Base-by-base conservation (phyloP, 2,329 filamentous ascomycete genomes). In the Arthrobotrys iridis region DNA sequence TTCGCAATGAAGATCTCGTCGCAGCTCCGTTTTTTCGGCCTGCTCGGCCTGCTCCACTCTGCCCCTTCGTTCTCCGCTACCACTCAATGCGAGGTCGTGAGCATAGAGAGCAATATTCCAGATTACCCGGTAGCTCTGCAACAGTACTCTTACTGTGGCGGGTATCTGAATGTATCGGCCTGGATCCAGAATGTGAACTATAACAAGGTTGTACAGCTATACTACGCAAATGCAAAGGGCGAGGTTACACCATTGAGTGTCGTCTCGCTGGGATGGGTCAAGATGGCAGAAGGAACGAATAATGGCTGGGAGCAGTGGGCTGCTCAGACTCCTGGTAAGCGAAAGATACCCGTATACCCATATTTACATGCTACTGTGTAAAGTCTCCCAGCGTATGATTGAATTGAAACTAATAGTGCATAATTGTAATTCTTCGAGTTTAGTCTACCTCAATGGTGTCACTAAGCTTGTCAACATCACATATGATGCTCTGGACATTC, bases 251-350 rank as follows among this genome's bases (percentile, higher is more conserved):
- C 70, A 18, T 41, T 74, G 41, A 74, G 15, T 28, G 55, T 67
- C 45, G 35, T 74, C 18, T 67, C 70, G 18, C 70, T 74, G 15
- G 70, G 70, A 58, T 74, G 70, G 70, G 35, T 62, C 37, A 24
- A 33, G n/a, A 74, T 74, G 70, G 70, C 57, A 30, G 70, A 74
- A 3, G 52, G 55, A 40, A 74, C 70, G 7, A 60, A 74, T 41
- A 67, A 74, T 13, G 70, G 62, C 33, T 74, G 70, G 70, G 70
- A 74, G 48, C 35, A 62, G n/a, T 74, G 70, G 70, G 62, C 70
- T 10, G 70, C 70, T 28, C 55, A 74, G 20, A 74, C 70, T 40
- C 70, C 70, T 37, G 60, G 70, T 74, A 66, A 35, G 50, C 22
- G 24, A 24, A n/a, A n/a, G n/a, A n/a, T n/a, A n/a, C n/a, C n/a